phyloP scores from a whole-genome alignment of 495 filamentous ascomycete genomes.

The Hyphodiscus hymeniophilus region DNA sequence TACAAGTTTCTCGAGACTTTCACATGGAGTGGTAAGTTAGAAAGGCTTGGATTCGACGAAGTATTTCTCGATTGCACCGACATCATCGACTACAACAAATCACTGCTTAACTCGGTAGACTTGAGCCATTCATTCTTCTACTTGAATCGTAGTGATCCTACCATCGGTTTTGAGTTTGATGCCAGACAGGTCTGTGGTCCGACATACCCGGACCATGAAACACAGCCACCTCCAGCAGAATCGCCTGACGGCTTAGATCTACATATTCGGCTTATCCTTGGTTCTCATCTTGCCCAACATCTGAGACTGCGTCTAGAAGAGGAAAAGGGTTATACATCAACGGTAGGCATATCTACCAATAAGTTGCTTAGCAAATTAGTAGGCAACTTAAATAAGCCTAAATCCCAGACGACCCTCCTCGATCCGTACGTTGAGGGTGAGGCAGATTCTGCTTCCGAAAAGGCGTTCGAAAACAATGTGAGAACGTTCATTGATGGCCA shows the following conservation, averaged over 20 bases:
- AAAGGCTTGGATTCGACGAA: slow-evolving; percentile 85
- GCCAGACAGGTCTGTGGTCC: slow-evolving; percentile 52
- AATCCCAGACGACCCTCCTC: slow-evolving; percentile 74
- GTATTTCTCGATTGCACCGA: slow-evolving; percentile 71
- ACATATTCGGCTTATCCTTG: slow-evolving; percentile 51
- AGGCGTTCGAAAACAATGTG: slow-evolving; percentile 39
- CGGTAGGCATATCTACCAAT: slow-evolving; percentile 80
- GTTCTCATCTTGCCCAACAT: slow-evolving; percentile 66
- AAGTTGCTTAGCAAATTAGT: slow-evolving; percentile 80
- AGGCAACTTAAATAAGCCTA: slow-evolving; percentile 78
- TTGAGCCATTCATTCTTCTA: slow-evolving; percentile 68
- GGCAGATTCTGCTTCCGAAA: slow-evolving; percentile 5
- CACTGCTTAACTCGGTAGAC: slow-evolving; percentile 58
- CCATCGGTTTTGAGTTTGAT: slow-evolving; percentile 70
- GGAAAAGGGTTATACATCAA: slow-evolving; percentile 75
- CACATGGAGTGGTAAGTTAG: slow-evolving; percentile 66
- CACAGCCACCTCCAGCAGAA: slow-evolving; percentile 3
- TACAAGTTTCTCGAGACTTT: slow-evolving; percentile 60
- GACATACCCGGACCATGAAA: slow-evolving; percentile 37
- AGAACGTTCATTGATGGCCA: slow-evolving; percentile 64
- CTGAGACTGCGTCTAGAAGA: slow-evolving; percentile 64
- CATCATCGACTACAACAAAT: slow-evolving; percentile 70
- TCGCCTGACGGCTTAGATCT: slow-evolving; percentile 20
- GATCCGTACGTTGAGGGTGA: slow-evolving; percentile 40
- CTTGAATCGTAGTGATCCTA: slow-evolving; percentile 66